Conservation (phyloP, 352 stramenopile genomes). For the Phytophthora sojae region DNA sequence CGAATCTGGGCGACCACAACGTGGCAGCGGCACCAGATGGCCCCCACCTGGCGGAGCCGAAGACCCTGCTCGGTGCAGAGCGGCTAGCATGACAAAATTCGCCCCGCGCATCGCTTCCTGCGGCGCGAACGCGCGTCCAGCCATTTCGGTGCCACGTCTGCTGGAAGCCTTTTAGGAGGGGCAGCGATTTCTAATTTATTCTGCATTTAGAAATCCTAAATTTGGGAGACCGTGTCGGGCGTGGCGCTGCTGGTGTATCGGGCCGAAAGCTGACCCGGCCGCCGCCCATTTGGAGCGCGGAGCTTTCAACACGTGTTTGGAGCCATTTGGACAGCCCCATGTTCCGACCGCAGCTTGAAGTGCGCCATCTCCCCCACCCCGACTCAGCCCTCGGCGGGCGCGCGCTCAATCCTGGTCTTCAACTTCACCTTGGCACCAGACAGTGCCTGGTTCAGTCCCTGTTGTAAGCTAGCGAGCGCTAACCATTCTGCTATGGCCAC, state of each 20-base stretch:
- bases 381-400: slow-evolving; percentile 11
- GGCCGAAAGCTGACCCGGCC: no score
- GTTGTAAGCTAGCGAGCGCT: no score
- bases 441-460: no score
- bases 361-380: slow-evolving; percentile 22
- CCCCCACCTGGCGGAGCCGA: slow-evolving; percentile 2
- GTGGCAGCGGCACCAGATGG: slow-evolving; percentile 22
- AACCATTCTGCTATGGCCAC: no score
- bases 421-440: neutral
- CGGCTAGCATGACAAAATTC: slow-evolving; percentile 24
- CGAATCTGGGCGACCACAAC: slow-evolving; percentile 25
- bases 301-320: slow-evolving; percentile 9
- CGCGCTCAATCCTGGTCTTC: neutral
- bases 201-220: no score
- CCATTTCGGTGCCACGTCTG: slow-evolving; percentile 25
- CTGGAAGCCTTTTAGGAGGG: neutral
- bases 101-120: slow-evolving; percentile 8
- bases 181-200: slow-evolving; percentile 12
- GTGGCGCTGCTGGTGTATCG: no score
- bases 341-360: slow-evolving; percentile 26
- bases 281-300: no score
- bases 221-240: no score
- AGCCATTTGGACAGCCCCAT: slow-evolving; percentile 17
- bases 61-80: slow-evolving; percentile 1
- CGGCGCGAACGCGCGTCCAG: slow-evolving; percentile 21